Evolutionary conservation across 208 protist species (phyloP).

Genomic region (Trypanosoma grayi): DNA sequence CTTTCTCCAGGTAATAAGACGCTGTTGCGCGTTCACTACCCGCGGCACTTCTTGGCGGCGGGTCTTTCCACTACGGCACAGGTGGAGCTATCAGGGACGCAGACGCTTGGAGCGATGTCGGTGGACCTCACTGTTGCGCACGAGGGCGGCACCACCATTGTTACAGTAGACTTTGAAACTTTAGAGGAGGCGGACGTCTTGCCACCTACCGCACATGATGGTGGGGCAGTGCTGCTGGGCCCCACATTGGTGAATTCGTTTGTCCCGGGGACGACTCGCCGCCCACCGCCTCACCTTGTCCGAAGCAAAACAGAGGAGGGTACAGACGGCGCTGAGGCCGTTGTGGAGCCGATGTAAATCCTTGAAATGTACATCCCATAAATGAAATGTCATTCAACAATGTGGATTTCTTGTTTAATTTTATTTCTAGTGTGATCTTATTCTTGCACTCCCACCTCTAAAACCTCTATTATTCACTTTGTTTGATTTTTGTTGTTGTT

Average conservation of each 20-base stretch:
- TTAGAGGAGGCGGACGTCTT: conserved; percentile 12
- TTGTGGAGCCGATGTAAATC: not conserved
- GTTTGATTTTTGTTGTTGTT: not conserved
- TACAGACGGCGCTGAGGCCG: not conserved
- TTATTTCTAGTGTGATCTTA: too few relatives aligned
- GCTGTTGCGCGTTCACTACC: conserved; percentile 48
- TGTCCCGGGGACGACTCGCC: conserved; percentile 33
- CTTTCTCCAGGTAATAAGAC: conserved; percentile 23
- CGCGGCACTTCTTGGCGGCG: conserved; percentile 68
- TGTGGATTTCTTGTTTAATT: not conserved
- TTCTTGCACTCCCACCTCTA: not conserved
- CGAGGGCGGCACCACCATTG: conserved; percentile 39
- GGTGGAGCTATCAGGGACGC: conserved; percentile 50
- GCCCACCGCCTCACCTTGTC: conserved; percentile 5
- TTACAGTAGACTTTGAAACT: conserved; percentile 40
- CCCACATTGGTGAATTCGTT: conserved; percentile 15
- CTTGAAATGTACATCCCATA: not conserved
- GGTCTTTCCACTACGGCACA: conserved; percentile 57
- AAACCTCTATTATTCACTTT: not conserved
- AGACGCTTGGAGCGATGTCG: conserved; percentile 38
- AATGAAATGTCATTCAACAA: not conserved
- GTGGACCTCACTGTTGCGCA: conserved; percentile 29
- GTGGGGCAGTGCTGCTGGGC: conserved; percentile 5
- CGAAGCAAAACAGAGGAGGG: not conserved
- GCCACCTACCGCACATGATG: not conserved